Evolutionary conservation across 768 basidiomycete genomes (phyloP).

Genomic region (Dacryopinax spathularia): DNA sequence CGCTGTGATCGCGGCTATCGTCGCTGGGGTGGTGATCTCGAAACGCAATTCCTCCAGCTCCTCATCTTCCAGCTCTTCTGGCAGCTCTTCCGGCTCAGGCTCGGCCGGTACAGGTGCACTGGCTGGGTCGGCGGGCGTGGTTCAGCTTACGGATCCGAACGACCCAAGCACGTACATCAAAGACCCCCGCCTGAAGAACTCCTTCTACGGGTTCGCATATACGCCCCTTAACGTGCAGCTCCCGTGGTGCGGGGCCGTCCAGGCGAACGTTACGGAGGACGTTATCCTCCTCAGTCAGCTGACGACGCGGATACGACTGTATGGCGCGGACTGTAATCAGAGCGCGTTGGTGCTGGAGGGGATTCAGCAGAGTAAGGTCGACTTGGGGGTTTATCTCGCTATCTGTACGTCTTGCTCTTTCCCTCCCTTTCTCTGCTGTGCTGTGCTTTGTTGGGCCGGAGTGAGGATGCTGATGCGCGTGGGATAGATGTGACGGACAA

Average conservation of each 20-base stretch:
- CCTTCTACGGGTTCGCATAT: constrained; percentile 30
- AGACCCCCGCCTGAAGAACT: constrained; percentile 50
- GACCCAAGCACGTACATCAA: constrained; percentile 70
- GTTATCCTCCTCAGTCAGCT: background rate
- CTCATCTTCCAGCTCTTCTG: constrained; percentile 12
- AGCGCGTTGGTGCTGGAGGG: constrained; percentile 6
- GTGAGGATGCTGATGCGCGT: background rate
- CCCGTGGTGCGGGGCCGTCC: constrained; percentile 7
- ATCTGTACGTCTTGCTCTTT: constrained; percentile 2
- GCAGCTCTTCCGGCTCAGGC: constrained; percentile 21
- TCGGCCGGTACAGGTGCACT: constrained; percentile 13
- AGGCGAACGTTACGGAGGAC: background rate
- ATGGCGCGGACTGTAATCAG: constrained; percentile 3
- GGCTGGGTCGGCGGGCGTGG: background rate
- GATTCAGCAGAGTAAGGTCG: constrained; percentile 5
- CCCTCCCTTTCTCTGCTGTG: background rate
- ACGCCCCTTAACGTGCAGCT: constrained; percentile 6
- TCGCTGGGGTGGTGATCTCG: constrained; percentile 50
- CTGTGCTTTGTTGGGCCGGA: no score
- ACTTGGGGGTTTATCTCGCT: background rate
- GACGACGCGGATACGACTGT: background rate
- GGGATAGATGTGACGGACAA: background rate
- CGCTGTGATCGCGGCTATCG: constrained; percentile 34
- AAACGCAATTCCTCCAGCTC: constrained; percentile 31
- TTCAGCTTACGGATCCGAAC: constrained; percentile 30